Evolutionary conservation across 176 grass and related monocot genomes (phyloP).

Genomic region (Elaeis guineensis): DNA sequence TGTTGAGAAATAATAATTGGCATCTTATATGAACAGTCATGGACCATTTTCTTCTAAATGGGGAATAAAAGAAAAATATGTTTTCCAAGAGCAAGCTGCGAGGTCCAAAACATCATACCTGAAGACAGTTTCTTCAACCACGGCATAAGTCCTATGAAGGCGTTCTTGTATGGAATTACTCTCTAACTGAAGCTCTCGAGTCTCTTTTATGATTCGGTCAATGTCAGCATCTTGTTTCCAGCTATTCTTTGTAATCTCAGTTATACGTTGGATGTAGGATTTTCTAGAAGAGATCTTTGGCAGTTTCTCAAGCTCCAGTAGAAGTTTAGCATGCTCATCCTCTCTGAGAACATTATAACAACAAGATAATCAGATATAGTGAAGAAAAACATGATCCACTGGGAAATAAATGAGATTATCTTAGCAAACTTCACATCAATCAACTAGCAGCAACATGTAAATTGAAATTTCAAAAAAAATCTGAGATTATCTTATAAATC

Average conservation of each 20-base stretch:
- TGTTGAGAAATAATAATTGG: too few species aligned
- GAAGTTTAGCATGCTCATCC: too few species aligned
- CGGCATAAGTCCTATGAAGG: constrained; percentile 22
- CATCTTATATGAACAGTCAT: too few species aligned
- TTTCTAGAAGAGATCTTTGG: constrained; percentile 7
- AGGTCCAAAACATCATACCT: not conserved
- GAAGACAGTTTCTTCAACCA: constrained; percentile 21
- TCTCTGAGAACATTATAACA: too few species aligned
- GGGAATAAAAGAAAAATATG: not conserved
- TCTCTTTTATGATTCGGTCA: not conserved
- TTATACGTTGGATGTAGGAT: constrained; percentile 12
- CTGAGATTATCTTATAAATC: too few species aligned
- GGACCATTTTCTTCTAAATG: too few species aligned
- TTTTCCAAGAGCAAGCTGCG: not conserved
- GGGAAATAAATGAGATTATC: too few species aligned
- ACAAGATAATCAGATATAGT: too few species aligned
- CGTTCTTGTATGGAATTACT: constrained; percentile 10
- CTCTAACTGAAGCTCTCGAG: not conserved
- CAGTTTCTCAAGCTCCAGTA: constrained; percentile 5
- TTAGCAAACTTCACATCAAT: too few species aligned
- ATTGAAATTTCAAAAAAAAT: too few species aligned
- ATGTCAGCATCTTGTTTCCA: constrained; percentile 16
- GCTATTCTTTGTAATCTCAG: constrained; percentile 16
- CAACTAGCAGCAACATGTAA: too few species aligned
- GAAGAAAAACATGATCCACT: too few species aligned